Base-by-base conservation (phyloP, 169 alveolate genomes). In the Plasmodium vivax region DNA sequence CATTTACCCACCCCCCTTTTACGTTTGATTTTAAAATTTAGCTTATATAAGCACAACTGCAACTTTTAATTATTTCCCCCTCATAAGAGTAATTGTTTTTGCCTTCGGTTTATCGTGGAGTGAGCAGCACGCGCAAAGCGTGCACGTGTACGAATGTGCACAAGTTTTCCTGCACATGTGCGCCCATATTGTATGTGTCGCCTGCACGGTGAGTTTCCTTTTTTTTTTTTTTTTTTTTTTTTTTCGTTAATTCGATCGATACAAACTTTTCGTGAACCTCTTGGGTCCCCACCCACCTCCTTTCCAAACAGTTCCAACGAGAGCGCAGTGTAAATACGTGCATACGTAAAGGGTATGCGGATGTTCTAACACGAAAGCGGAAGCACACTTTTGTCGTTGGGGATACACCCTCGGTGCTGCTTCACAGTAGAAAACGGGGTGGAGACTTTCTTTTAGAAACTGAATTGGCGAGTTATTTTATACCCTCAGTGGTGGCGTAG, bases 21-120 rank as follows among this genome's bases (percentile, higher is more conserved):
- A 77, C n/a, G 30, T 77, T 77, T 77, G 84, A 77, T 77, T 77
- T 77, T 38, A 19, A 77, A 34, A 38, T 77, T 77, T 77, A 77
- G 84, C 58, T 30, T 77, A 45, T 77, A 38, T 12, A 77, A 68
- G 77, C n/a, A 54, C 38, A 77, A 77, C 47, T 23, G 58, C 58
- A 38, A 77, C 27, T 38, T 41, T 74, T 77, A 77, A 77, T 23
- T 30, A 77, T 77, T 77, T 77, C 32, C 36, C 19, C 38, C 77
- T 4, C 77, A 68, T 68, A 68, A 68, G 38, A 68, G 38, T 30
- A 68, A 68, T 68, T 68, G 77, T 68, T 68, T 68, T 23, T 68
- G 77, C 32, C 32, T 68, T 68, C 7, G 9, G 36, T 77, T 77
- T 41, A 23, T 3, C 51, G 19, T 75, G 36, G 54, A 75, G 43